These are phyloP conservation scores for Cicer bijugum DNA, from an alignment of 306 rosid species.

Conservation along the genomic window DNA sequence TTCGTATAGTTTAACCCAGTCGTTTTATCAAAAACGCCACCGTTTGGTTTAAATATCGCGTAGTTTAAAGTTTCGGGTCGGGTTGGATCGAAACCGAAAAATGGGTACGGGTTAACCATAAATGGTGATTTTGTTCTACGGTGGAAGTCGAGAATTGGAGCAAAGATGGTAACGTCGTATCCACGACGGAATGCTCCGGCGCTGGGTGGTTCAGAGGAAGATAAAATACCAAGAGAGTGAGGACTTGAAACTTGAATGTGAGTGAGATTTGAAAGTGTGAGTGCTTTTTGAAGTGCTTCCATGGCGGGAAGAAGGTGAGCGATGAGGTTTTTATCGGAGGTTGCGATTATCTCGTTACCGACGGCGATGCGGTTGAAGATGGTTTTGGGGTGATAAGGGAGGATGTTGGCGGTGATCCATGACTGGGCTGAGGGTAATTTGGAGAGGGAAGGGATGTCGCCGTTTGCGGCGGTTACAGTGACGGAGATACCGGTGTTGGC, in stretches of 20 bases:
- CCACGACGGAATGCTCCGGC: slow-evolving; percentile 67
- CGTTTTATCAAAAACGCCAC: slow-evolving; percentile 66
- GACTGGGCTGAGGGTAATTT: slow-evolving; percentile 64
- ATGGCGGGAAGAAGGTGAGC: slow-evolving; percentile 78
- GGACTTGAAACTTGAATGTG: slow-evolving; percentile 65
- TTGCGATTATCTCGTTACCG: slow-evolving; percentile 87
- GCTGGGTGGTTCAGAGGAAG: slow-evolving; percentile 77
- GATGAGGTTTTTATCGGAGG: slow-evolving; percentile 73
- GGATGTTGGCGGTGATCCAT: slow-evolving; percentile 64
- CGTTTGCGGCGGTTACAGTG: slow-evolving; percentile 66
- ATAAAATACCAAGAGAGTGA: slow-evolving; percentile 76
- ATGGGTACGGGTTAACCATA: slow-evolving; percentile 85
- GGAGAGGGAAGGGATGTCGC: slow-evolving; percentile 67
- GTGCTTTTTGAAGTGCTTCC: slow-evolving; percentile 61
- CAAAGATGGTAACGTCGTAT: slow-evolving; percentile 61
- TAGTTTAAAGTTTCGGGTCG: slow-evolving; percentile 53
- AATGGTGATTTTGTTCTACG: slow-evolving; percentile 68
- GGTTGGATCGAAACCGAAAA: slow-evolving; percentile 58
- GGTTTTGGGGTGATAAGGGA: slow-evolving; percentile 66
- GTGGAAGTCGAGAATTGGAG: slow-evolving; percentile 72
- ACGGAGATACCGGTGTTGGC: slow-evolving; percentile 65
- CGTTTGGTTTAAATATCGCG: slow-evolving; percentile 69
- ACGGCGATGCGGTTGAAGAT: slow-evolving; percentile 66
- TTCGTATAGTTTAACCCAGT: slow-evolving; percentile 73
- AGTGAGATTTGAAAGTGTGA: slow-evolving; percentile 58